Conservation (phyloP, 768 basidiomycete genomes). For the Paxillus ammoniavirescens region DNA sequence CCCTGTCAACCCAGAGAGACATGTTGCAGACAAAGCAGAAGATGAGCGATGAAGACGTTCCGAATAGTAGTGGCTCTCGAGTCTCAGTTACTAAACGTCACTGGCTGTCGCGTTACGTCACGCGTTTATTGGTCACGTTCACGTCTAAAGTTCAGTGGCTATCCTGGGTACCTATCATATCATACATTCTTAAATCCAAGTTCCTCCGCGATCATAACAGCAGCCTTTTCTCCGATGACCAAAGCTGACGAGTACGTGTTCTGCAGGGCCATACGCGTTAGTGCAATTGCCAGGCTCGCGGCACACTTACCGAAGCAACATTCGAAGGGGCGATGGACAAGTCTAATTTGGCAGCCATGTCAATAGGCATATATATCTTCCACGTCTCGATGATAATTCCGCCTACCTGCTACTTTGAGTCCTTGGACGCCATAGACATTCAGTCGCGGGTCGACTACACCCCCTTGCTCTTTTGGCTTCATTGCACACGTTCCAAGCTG, state of each 20-base stretch:
- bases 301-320: conserved; percentile 29
- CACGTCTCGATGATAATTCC: not conserved
- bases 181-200: conserved; percentile 17
- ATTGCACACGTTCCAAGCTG: conserved; percentile 68
- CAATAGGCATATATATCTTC: not conserved
- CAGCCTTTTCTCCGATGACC: conserved; percentile 28
- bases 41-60: too few relatives aligned
- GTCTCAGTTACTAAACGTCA: not conserved
- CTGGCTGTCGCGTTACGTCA: conserved; percentile 2
- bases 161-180: not conserved
- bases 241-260: conserved; percentile 25
- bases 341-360: conserved; percentile 19
- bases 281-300: not conserved
- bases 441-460: conserved; percentile 61
- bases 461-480: conserved; percentile 55
- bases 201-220: conserved; percentile 19
- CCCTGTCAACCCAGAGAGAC: conserved; percentile 70
- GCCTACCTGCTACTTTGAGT: conserved; percentile 56
- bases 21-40: conserved; percentile 30
- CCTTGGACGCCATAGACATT: conserved; percentile 60
- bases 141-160: too few relatives aligned
- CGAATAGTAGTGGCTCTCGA: too few relatives aligned
- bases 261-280: not conserved
- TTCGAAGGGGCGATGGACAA: conserved; percentile 41
- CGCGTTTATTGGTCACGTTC: conserved; percentile 10